Percentiles rank a stretch among this genome's conserved stretches.
These are phyloP conservation scores for Pichia sp. DNA, from an alignment of 1,139 yeast species.

Conservation along the genomic window DNA sequence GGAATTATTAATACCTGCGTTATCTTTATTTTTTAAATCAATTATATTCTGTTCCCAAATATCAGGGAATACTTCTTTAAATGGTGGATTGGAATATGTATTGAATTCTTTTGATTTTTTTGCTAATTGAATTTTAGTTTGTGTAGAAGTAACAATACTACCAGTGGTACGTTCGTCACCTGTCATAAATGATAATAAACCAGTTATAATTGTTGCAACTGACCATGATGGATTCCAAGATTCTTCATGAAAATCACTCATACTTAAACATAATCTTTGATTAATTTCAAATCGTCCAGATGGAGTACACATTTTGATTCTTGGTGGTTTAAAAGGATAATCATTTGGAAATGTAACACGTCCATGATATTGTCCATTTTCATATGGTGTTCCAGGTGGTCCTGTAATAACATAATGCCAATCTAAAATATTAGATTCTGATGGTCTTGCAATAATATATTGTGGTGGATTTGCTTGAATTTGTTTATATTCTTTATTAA, in stretches of 20 bases:
- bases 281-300: constrained; percentile 70
- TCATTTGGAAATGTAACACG: constrained; percentile 76
- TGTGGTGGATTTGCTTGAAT: constrained; percentile 77
- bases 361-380: constrained; percentile 87
- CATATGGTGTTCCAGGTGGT: constrained; percentile 74
- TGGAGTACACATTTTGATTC: constrained; percentile 86
- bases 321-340: constrained; percentile 90
- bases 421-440: constrained; percentile 66
- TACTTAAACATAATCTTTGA: constrained; percentile 74
- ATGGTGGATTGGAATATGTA: constrained; percentile 44
- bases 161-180: constrained; percentile 54
- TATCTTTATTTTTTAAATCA: constrained; percentile 15
- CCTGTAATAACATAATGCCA: constrained; percentile 84
- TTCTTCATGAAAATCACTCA: constrained; percentile 92
- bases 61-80: constrained; percentile 64
- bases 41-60: constrained; percentile 42
- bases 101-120: constrained; percentile 62
- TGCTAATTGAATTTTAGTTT: constrained; percentile 41
- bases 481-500: constrained; percentile 73
- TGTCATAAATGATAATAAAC: constrained; percentile 81
- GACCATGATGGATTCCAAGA: constrained; percentile 97
- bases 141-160: constrained; percentile 48
- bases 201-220: constrained; percentile 78
- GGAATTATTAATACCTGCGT: constrained; percentile 9
- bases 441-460: constrained; percentile 74